Conservation (phyloP, 352 stramenopile genomes). For the Phytophthora pisi region DNA sequence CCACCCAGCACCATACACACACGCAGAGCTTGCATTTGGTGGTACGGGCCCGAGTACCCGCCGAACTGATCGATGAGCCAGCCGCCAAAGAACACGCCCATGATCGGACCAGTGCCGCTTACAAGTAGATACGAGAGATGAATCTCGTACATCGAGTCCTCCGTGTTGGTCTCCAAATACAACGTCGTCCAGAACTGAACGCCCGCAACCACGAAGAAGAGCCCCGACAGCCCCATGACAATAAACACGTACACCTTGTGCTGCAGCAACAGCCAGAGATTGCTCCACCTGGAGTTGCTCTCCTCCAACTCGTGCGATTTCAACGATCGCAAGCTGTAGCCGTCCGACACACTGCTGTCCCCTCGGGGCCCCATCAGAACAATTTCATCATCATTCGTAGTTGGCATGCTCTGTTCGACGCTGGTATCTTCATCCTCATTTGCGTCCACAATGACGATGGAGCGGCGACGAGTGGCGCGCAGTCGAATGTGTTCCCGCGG, state of each 20-base stretch:
- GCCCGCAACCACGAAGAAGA: conserved; percentile 85
- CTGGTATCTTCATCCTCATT: conserved; percentile 48
- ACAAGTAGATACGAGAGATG: conserved; percentile 78
- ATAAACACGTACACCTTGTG: conserved; percentile 79
- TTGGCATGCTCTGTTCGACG: conserved; percentile 31
- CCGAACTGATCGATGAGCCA: conserved; percentile 84
- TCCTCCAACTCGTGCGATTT: conserved; percentile 22
- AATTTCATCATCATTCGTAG: conserved; percentile 35
- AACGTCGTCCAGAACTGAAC: conserved; percentile 88
- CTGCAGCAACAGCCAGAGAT: conserved; percentile 56
- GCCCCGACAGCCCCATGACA: conserved; percentile 76
- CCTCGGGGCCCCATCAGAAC: conserved; percentile 31
- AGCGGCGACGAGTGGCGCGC: conserved; percentile 53
- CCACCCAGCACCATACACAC: conserved; percentile 77
- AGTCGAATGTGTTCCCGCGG: conserved; percentile 71
- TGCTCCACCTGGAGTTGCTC: conserved; percentile 45
- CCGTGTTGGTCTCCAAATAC: conserved; percentile 82
- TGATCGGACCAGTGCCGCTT: conserved; percentile 75
- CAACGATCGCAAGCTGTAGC: conserved; percentile 27
- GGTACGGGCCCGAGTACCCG: conserved; percentile 69
- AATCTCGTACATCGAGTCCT: conserved; percentile 80
- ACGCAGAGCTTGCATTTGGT: conserved; percentile 70
- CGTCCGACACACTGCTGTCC: conserved; percentile 9
- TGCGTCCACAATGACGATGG: conserved; percentile 69
- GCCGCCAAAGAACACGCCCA: conserved; percentile 87